Conservation (phyloP, 148 eudicot genomes). For the Chenopodium album region DNA sequence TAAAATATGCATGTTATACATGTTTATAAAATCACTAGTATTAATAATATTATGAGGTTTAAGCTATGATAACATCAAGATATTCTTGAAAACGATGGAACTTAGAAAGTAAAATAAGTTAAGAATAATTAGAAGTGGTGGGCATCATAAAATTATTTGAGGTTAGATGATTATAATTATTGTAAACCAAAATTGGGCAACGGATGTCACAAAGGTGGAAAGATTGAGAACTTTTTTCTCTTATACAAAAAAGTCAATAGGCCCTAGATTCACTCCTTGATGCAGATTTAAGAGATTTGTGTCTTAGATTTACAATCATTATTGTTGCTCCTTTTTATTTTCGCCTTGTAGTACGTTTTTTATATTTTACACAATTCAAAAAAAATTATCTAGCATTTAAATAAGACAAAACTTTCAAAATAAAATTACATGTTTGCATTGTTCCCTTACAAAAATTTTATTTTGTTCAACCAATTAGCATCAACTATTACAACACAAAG, state of each 20-base stretch:
- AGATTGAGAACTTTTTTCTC: constrained; percentile 43
- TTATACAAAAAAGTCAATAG: constrained; percentile 49
- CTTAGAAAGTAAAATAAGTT: constrained; percentile 12
- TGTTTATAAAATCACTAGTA: not conserved
- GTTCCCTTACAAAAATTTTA: too few species aligned
- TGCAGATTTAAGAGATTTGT: constrained; percentile 47
- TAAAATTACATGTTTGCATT: too few species aligned
- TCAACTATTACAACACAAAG: too few species aligned
- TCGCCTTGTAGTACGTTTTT: constrained; percentile 3
- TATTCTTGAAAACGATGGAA: not conserved
- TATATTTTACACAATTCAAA: too few species aligned
- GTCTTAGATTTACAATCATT: constrained; percentile 62
- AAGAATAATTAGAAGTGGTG: constrained; percentile 41
- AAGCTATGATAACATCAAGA: not conserved
- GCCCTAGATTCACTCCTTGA: constrained; percentile 39
- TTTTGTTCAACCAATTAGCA: too few species aligned
- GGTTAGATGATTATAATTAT: constrained; percentile 34
- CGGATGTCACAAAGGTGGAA: constrained; percentile 33
- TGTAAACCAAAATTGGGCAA: constrained; percentile 16
- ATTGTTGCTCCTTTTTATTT: constrained; percentile 23
- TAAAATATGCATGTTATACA: not conserved
- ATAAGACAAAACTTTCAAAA: too few species aligned
- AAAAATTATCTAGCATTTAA: too few species aligned
- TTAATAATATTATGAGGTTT: not conserved
- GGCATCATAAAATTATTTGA: constrained; percentile 40